Percentiles rank a stretch among this genome's conserved stretches.
phyloP scores from a whole-genome alignment of 1,139 yeast species.

The Sugiyamaella sp. region DNA sequence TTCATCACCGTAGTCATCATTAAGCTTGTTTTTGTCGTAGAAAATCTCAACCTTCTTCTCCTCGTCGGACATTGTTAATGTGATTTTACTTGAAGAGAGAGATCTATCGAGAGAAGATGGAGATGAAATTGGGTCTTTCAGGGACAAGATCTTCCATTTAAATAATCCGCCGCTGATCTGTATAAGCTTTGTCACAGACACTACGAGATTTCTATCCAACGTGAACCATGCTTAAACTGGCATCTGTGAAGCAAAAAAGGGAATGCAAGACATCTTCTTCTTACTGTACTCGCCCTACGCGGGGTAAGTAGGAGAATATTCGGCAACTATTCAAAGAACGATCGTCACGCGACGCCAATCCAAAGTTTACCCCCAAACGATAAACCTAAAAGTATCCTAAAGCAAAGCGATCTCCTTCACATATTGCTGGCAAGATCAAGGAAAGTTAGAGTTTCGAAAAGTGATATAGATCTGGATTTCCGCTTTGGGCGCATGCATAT shows the following conservation, averaged over 20 bases:
- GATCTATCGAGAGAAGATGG: not conserved
- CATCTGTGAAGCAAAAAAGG: too few species aligned
- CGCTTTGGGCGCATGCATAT: not conserved
- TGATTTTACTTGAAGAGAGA: not conserved
- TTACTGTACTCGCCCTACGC: not conserved
- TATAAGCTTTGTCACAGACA: not conserved
- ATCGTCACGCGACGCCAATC: not conserved
- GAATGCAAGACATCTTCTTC: too few species aligned
- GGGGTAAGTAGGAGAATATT: not conserved
- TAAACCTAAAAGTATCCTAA: not conserved
- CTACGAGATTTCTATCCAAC: not conserved
- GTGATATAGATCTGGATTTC: not conserved
- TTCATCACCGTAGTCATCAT: constrained; percentile 8
- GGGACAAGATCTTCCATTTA: not conserved
- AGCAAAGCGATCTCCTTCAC: not conserved
- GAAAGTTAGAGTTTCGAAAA: not conserved
- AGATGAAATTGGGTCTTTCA: not conserved
- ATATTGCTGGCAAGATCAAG: not conserved
- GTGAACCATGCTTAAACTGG: not conserved
- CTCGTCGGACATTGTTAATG: constrained; percentile 11
- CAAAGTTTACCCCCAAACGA: constrained; percentile 1
- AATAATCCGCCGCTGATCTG: not conserved
- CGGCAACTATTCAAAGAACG: constrained; percentile 1
- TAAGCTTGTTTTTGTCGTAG: constrained; percentile 10
- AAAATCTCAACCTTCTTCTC: constrained; percentile 5